Evolutionary conservation across 495 filamentous ascomycete species (phyloP).

Genomic region (Sphaerosporella brunnea): DNA sequence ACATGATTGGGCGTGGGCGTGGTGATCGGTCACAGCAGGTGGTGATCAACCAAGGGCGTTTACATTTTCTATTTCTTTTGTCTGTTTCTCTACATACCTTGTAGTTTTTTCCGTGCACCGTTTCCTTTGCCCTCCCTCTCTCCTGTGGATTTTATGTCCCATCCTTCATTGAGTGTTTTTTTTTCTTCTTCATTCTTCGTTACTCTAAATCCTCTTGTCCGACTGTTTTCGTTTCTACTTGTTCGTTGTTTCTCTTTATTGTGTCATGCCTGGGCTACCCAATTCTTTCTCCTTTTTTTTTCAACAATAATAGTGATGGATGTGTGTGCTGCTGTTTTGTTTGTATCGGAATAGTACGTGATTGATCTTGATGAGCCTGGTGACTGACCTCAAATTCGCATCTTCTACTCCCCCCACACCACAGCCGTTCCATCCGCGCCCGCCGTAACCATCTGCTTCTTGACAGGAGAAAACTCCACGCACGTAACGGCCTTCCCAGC

Average conservation of each 20-base stretch:
- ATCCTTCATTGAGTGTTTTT: slow-evolving; percentile 3
- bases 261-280: not conserved
- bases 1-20: not conserved
- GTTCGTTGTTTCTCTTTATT: slow-evolving; percentile 1
- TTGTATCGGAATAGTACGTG: not conserved
- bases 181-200: too few species aligned
- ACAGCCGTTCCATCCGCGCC: slow-evolving; percentile 23
- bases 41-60: slow-evolving; percentile 7
- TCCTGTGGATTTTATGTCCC: slow-evolving; percentile 3
- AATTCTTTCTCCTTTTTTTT: slow-evolving; percentile 4
- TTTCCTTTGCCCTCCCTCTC: slow-evolving; percentile 1
- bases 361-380: too few species aligned
- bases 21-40: slow-evolving; percentile 5
- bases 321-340: not conserved
- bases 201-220: too few species aligned
- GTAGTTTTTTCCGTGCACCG: slow-evolving; percentile 1
- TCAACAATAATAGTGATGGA: slow-evolving; percentile 2
- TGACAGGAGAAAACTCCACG: slow-evolving; percentile 21
- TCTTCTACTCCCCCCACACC: slow-evolving; percentile 22
- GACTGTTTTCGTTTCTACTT: too few species aligned
- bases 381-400: too few species aligned
- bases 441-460: slow-evolving; percentile 22
- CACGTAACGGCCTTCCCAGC: slow-evolving; percentile 41
- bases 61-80: slow-evolving; percentile 6
- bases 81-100: slow-evolving; percentile 10